These are phyloP conservation scores for Diaporthe caulivora DNA, from an alignment of 2,329 filamentous ascomycete species.

Conservation along the genomic window DNA sequence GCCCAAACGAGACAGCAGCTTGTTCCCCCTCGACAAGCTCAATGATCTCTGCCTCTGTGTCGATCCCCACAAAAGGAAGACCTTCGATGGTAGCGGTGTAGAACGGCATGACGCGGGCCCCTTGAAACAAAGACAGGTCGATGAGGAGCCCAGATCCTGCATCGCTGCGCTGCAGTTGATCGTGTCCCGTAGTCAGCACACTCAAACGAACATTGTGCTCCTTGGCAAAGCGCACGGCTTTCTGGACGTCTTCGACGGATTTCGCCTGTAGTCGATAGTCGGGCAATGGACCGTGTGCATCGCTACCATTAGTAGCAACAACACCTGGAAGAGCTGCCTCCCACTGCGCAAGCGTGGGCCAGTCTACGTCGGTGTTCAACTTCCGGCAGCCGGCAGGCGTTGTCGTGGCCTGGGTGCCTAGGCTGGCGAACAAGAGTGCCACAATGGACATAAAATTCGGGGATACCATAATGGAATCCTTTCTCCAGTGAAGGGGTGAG, in stretches of 20 bases:
- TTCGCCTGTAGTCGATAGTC: neutral
- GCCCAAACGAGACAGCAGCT: constrained; percentile 16
- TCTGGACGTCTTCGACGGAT: constrained; percentile 8
- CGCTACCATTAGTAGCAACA: neutral
- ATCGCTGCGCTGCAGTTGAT: constrained; percentile 7
- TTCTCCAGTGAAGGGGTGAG: neutral
- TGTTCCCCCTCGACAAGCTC: constrained; percentile 2
- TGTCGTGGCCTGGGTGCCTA: neutral
- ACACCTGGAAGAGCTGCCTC: constrained; percentile 6
- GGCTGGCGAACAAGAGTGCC: neutral
- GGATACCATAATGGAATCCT: neutral
- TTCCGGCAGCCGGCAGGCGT: neutral
- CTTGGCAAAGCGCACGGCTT: constrained; percentile 4
- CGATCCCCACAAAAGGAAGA: neutral
- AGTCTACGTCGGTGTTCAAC: constrained; percentile 1
- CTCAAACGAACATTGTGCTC: neutral
- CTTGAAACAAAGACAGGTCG: constrained; percentile 5
- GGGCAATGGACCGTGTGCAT: constrained; percentile 1
- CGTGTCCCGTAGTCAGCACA: constrained; percentile 5
- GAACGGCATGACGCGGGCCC: neutral
- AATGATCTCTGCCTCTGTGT: constrained; percentile 3
- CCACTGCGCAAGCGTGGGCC: neutral
- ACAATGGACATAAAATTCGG: neutral
- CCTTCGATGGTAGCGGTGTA: constrained; percentile 3
- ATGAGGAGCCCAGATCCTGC: constrained; percentile 2